A percentile compares a stretch with the other conserved stretches of the same genome.
Conservation (phyloP, 2,329 filamentous ascomycete species). For the Xylariaceae sp. region DNA sequence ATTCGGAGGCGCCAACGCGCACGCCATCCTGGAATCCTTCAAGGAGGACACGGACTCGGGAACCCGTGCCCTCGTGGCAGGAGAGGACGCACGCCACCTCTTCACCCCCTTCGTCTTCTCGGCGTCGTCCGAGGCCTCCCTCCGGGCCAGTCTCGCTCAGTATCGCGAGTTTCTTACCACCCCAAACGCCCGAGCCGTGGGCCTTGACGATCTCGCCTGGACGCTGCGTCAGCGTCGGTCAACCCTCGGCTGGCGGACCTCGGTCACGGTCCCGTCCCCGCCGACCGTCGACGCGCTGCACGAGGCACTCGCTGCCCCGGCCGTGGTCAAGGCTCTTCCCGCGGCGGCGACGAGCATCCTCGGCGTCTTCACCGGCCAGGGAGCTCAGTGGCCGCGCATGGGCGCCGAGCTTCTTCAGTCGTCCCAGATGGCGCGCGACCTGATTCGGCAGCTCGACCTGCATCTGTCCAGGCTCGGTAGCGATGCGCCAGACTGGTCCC, state of each 20-base stretch:
- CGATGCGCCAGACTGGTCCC: neutral
- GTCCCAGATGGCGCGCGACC: neutral
- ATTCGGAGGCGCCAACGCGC: constrained; percentile 4
- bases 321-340: too few species aligned
- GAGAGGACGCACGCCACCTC: neutral
- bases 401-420: neutral
- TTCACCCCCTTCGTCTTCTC: constrained; percentile 3
- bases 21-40: constrained; percentile 5
- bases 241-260: constrained; percentile 13
- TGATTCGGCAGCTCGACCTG: neutral
- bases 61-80: too few species aligned
- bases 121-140: neutral
- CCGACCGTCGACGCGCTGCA: too few species aligned
- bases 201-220: neutral
- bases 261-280: neutral
- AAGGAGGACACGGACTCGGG: neutral
- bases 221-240: constrained; percentile 29
- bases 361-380: constrained; percentile 1
- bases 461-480: neutral
- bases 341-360: neutral
- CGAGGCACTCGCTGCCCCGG: too few species aligned
- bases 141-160: neutral
- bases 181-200: neutral
- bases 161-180: neutral
- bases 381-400: constrained; percentile 1